Conservation (phyloP, 306 rosid species). For the Crotalaria pallida region DNA sequence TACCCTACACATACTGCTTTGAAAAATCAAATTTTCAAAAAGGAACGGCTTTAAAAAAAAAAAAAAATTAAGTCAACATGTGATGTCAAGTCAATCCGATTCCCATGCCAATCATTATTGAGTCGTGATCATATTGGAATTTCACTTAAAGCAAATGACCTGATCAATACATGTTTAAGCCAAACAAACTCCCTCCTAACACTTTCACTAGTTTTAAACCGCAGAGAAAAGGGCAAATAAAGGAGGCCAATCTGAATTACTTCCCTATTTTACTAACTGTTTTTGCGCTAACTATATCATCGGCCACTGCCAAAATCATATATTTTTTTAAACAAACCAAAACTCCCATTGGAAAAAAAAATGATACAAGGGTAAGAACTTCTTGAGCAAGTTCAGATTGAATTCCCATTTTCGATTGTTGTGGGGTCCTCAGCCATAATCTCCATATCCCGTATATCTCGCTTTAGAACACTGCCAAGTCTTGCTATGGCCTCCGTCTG, state of each 20-base stretch:
- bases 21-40: not conserved
- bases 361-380: not conserved
- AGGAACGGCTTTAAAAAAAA: no score
- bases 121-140: no score
- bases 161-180: no score
- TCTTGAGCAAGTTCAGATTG: constrained; percentile 3
- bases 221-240: not conserved
- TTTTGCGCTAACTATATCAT: not conserved
- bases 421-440: constrained; percentile 73
- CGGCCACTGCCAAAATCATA: not conserved
- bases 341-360: not conserved
- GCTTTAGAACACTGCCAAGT: constrained; percentile 86
- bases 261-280: not conserved
- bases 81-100: no score
- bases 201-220: not conserved
- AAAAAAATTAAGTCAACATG: no score
- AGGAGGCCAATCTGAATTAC: not conserved
- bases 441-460: constrained; percentile 83
- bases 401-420: constrained; percentile 27
- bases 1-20: not conserved
- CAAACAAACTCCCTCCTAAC: not conserved
- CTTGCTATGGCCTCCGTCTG: constrained; percentile 93
- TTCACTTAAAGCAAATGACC: no score
- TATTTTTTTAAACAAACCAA: not conserved
- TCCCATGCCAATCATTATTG: no score